Evolutionary conservation across 2,329 filamentous ascomycete species (phyloP).

Genomic region (Thelonectria discophora): DNA sequence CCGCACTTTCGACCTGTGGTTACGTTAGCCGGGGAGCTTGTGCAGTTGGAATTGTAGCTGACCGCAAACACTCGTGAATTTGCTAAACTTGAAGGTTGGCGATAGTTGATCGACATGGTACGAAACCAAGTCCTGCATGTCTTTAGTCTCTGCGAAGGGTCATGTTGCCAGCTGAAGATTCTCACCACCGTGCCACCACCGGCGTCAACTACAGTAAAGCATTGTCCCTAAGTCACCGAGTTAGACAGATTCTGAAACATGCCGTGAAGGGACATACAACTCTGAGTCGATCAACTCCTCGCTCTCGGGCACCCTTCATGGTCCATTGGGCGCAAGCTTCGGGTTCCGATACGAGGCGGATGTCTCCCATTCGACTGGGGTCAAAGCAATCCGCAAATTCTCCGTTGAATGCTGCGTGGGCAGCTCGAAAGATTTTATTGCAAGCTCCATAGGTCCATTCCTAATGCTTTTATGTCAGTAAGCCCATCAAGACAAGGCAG

Average conservation of each 20-base stretch:
- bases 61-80: background rate
- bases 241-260: background rate
- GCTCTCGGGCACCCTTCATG: background rate
- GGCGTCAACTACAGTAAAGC: slow-evolving; percentile 16
- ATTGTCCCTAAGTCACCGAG: background rate
- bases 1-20: background rate
- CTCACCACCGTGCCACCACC: slow-evolving; percentile 18
- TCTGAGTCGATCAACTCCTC: background rate
- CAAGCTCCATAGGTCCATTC: slow-evolving; percentile 3
- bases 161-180: background rate
- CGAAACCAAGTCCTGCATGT: slow-evolving; percentile 2
- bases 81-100: background rate
- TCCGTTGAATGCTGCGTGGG: background rate
- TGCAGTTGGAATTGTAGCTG: background rate
- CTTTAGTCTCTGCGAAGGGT: background rate
- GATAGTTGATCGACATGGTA: background rate
- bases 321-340: slow-evolving; percentile 16
- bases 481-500: background rate
- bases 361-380: background rate
- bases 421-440: background rate
- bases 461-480: background rate
- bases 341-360: slow-evolving; percentile 7
- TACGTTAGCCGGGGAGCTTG: background rate
- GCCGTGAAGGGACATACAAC: background rate
- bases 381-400: background rate